phyloP scores from a whole-genome alignment of 139 green algal genomes.

The Trebouxia sp. region DNA sequence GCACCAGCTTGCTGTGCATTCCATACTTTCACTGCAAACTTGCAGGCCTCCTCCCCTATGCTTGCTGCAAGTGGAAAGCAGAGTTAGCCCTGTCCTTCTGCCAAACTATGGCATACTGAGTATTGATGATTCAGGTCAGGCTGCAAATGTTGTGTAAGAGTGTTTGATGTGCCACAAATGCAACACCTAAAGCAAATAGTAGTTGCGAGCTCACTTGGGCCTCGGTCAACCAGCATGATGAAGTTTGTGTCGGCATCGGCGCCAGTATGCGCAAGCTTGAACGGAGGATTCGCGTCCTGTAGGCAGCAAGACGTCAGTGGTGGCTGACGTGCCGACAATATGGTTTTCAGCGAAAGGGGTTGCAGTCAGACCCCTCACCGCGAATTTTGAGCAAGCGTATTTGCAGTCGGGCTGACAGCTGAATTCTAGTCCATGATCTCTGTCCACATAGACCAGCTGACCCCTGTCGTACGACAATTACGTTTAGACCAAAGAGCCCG shows the following conservation, averaged over 20 bases:
- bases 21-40: conserved; percentile 89
- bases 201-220: conserved; percentile 45
- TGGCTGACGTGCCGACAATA: too few species aligned
- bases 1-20: conserved; percentile 86
- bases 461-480: conserved; percentile 30
- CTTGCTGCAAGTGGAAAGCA: not conserved
- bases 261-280: conserved; percentile 42
- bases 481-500: not conserved
- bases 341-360: too few species aligned
- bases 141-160: too few species aligned
- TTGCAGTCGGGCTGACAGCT: conserved; percentile 41
- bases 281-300: conserved; percentile 41
- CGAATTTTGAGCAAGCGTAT: conserved; percentile 51
- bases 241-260: conserved; percentile 41
- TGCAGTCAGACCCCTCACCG: conserved; percentile 33
- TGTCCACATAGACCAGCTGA: conserved; percentile 51
- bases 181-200: too few species aligned
- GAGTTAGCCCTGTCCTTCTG: too few species aligned
- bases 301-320: too few species aligned
- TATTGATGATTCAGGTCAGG: too few species aligned
- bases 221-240: conserved; percentile 78
- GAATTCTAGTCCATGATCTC: conserved; percentile 32
- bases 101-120: too few species aligned
- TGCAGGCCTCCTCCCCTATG: conserved; percentile 57
- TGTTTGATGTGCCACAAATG: not conserved